These are phyloP conservation scores for Nicotiana tabacum DNA, from an alignment of 257 asterid species.

Conservation along the genomic window DNA sequence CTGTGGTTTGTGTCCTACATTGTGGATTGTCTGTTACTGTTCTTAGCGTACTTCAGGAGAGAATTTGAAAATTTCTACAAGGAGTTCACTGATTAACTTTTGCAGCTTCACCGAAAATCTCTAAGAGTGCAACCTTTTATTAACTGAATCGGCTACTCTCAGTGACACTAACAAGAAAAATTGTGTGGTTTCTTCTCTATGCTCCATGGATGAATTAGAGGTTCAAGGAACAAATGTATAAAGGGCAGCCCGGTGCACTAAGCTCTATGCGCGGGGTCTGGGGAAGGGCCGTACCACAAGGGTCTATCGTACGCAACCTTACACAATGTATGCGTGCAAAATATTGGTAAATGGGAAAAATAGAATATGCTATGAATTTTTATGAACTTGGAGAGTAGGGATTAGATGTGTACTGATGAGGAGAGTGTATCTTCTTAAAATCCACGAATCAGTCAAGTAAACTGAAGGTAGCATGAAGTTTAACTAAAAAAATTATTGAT, in stretches of 20 bases:
- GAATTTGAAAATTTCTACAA: background rate
- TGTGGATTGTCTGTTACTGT: slow-evolving; percentile 4
- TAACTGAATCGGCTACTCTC: background rate
- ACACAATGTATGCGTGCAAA: background rate
- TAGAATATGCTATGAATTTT: background rate
- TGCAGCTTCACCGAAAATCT: background rate
- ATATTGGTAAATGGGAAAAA: background rate
- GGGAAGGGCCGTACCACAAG: too few species aligned
- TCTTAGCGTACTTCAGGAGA: background rate
- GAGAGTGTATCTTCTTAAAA: background rate
- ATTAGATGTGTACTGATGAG: background rate
- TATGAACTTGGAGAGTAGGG: background rate
- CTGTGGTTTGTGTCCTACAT: slow-evolving; percentile 55
- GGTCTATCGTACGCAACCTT: too few species aligned
- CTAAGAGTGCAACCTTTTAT: background rate
- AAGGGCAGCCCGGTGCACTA: too few species aligned
- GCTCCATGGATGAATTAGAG: background rate
- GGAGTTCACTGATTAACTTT: background rate
- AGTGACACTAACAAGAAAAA: background rate
- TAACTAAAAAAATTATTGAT: background rate
- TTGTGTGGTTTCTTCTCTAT: background rate
- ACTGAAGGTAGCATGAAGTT: background rate
- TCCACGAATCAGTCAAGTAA: background rate
- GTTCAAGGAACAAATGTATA: too few species aligned
- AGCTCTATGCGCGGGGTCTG: too few species aligned